Evolutionary conservation across 2,329 filamentous ascomycete species (phyloP), one percentile per base, ranked within the genome.

Genomic region (Scytalidium lignicola): DNA sequence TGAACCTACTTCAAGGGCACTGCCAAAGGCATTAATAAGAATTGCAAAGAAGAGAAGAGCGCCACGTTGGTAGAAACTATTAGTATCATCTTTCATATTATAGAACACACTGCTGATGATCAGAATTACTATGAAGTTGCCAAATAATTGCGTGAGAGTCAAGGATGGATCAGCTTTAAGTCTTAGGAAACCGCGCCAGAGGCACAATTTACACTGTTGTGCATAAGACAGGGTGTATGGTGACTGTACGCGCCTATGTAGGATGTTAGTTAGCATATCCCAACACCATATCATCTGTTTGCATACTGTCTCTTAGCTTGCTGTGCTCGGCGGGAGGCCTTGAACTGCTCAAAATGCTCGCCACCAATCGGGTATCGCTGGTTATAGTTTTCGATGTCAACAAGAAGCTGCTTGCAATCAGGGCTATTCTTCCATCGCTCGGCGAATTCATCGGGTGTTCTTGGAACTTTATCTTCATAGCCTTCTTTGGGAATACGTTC

Each of bases 131-230:
- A 78, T 44, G 21, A 45, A 51, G 26, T 60, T 60, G 28, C 54
- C 54, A 41, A 57, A 45, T 41, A 54, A 41, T 23, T 54, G 45
- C 23, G 51, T 53, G n/a, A 57, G 51, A 3, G 53, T 57, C 9
- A 55, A 32, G 17, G 44, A 49, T 10, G 55, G 53, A 63, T 96
- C 90, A 43, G 86, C 87, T 51, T 74, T 76, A 10, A 96, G 74
- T 46, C 90, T 81, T 61, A 81, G 79, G 72, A 85, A 92, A 88
- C 67, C 91, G 82, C 7, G 52, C 46, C 58, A 85, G 88, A 86
- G 49, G 51, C 89, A 72, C 18, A 84, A 74, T 12, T 95, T 74
- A 44, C 55, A 41, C 43, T 57, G 55, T n/a, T 55, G 51, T 37
- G 39, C 39, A 9, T 54, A 19, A 0, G 88, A 90, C 23, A 96